phyloP scores from a whole-genome alignment of 805 yeast species.

The Blastobotrys chiropterorum region DNA sequence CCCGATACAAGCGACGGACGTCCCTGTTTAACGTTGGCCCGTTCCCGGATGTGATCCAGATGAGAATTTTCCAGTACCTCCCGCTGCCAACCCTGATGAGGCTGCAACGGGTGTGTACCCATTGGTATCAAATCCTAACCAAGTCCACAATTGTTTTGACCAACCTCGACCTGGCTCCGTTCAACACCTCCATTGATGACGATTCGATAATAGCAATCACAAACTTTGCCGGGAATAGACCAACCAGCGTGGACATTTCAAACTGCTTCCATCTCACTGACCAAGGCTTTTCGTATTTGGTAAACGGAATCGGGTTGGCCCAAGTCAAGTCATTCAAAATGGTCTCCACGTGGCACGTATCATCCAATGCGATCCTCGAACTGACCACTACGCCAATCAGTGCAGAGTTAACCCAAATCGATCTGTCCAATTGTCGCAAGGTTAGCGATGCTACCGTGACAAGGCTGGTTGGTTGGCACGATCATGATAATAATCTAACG shows the following conservation, averaged over 20 bases:
- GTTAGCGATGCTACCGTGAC: conserved; percentile 67
- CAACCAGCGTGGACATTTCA: conserved; percentile 53
- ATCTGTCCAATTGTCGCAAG: conserved; percentile 65
- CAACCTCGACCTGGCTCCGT: conserved; percentile 51
- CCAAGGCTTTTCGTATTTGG: conserved; percentile 63
- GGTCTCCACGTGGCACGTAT: conserved; percentile 70
- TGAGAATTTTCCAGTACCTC: conserved; percentile 47
- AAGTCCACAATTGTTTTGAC: conserved; percentile 49
- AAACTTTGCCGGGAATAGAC: conserved; percentile 66
- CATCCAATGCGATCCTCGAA: conserved; percentile 80
- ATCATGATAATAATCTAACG: not conserved
- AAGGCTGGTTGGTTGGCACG: conserved; percentile 53
- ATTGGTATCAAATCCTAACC: conserved; percentile 63
- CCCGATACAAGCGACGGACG: conserved; percentile 40
- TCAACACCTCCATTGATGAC: conserved; percentile 58
- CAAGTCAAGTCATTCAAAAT: conserved; percentile 48
- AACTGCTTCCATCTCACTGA: conserved; percentile 75
- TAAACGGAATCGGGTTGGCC: conserved; percentile 68
- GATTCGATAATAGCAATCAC: conserved; percentile 50
- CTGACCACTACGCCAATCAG: conserved; percentile 62
- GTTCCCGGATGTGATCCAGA: conserved; percentile 53
- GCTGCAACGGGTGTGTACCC: conserved; percentile 49
- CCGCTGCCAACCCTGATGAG: conserved; percentile 57
- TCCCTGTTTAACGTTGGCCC: conserved; percentile 53
- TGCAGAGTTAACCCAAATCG: conserved; percentile 49